Conservation (phyloP, 2,329 filamentous ascomycete species). For the Plenodomus lindquistii region DNA sequence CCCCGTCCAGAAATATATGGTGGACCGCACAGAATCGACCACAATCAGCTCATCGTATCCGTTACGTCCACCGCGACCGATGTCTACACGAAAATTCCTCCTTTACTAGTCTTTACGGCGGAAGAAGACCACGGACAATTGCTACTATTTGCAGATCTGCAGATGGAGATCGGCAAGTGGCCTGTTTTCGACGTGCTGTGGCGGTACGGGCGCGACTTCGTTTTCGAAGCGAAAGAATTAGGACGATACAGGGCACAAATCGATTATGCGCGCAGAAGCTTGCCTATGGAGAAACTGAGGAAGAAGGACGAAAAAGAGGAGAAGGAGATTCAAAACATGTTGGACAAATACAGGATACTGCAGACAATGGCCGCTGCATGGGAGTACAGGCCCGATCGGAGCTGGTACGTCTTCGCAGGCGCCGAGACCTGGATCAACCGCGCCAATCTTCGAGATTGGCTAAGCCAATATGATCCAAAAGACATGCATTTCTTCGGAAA, state of each 20-base stretch:
- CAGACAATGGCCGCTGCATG: constrained; percentile 42
- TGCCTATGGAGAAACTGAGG: constrained; percentile 29
- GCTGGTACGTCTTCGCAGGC: constrained; percentile 65
- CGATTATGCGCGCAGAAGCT: constrained; percentile 30
- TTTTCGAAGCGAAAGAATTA: constrained; percentile 38
- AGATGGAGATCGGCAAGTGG: constrained; percentile 39
- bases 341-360: constrained; percentile 48
- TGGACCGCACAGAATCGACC: constrained; percentile 22
- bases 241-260: constrained; percentile 43
- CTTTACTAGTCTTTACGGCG: constrained; percentile 29
- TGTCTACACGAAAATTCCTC: constrained; percentile 58
- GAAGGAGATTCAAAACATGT: constrained; percentile 15
- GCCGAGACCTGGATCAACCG: constrained; percentile 62
- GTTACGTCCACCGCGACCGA: constrained; percentile 62
- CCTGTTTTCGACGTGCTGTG: constrained; percentile 45
- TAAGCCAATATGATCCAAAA: constrained; percentile 54
- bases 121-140: constrained; percentile 40
- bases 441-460: constrained; percentile 58
- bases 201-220: constrained; percentile 32
- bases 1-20: constrained; percentile 16
- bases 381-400: constrained; percentile 50
- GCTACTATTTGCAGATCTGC: constrained; percentile 45
- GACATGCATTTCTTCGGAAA: constrained; percentile 59
- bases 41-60: constrained; percentile 53
- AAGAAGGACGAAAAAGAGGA: constrained; percentile 24